These are phyloP conservation scores for Lentithecium fluviatile DNA, from an alignment of 495 filamentous ascomycete species.

Conservation along the genomic window DNA sequence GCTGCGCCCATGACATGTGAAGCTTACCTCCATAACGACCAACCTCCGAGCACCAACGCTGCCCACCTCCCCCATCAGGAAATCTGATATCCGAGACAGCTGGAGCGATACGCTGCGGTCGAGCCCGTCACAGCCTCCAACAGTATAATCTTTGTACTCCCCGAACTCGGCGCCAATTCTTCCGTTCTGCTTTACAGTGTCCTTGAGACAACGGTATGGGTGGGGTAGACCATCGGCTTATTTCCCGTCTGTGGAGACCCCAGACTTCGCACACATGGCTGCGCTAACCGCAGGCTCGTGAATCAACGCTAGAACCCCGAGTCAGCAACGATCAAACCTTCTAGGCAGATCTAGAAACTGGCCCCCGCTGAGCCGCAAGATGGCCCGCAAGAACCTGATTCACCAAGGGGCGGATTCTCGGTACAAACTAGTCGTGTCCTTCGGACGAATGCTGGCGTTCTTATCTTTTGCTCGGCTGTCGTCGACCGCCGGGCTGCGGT, in stretches of 20 bases:
- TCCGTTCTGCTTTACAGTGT: too few species aligned
- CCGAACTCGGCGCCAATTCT: too few species aligned
- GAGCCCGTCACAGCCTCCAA: too few species aligned
- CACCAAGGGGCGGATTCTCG: background rate
- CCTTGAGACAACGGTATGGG: too few species aligned
- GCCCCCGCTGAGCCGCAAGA: background rate
- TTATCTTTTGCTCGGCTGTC: too few species aligned
- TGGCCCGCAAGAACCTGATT: background rate
- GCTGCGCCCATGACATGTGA: background rate
- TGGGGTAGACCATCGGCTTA: background rate
- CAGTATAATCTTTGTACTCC: too few species aligned
- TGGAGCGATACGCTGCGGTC: too few species aligned
- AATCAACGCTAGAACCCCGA: slow-evolving; percentile 1
- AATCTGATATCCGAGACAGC: too few species aligned
- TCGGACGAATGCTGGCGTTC: too few species aligned
- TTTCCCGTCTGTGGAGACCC: background rate
- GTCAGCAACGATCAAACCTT: background rate
- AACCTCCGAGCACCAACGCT: background rate
- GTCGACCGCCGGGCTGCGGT: too few species aligned
- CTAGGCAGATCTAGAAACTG: background rate
- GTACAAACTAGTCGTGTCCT: background rate
- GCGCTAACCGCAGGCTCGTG: background rate
- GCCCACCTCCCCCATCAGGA: too few species aligned
- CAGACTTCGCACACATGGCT: background rate
- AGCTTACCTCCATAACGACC: background rate